Base-by-base conservation (phyloP, 176 grass and related monocot genomes). In the Cenchrus americanus region DNA sequence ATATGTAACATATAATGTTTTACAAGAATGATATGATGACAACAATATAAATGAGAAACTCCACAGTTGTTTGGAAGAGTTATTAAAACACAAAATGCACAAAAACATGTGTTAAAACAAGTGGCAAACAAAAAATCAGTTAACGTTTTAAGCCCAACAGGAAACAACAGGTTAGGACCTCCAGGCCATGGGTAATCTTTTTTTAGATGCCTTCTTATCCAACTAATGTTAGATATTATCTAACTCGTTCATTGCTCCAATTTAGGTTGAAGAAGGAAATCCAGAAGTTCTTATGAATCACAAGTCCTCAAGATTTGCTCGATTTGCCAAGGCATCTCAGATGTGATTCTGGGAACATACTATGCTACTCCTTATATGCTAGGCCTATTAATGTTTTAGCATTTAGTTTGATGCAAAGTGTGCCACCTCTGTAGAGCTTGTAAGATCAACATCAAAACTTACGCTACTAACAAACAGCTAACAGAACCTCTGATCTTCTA, bases 231-330 rank as follows among this genome's bases (percentile, higher is more conserved):
- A 15, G 13, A 70, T 14, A 14, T 37, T 55, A 22, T 59, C 58
- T 86, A 82, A 90, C 27, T 65, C 21, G 63, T 7, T 0, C 42
- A 18, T 26, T 34, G 2, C 75, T 66, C 52, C n/a, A 71, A 53
- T 80, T 60, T 59, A 94, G 96, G 93, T 98, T 76, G 96, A 98
- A 89, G 89, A 98, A 90, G 96, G 91, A 69, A 90, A 92, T 43
- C 93, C 93, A 15, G 22, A 74, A 66, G 83, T 71, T 61, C 91
- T 98, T 85, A 27, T 92, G 48, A 81, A 85, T 19, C 85, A 92
- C 74, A 82, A 64, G 44, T 62, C 43, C 22, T 95, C 93, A 34
- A 90, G 85, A 89, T 98, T 98, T 50, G 93, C 91, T 58, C 89
- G 58, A 50, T 95, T 92, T 72, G 96, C 83, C 11, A 87, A 87